Evolutionary conservation across 2,329 filamentous ascomycete species (phyloP), one percentile per base, ranked within the genome.

Genomic region (Colletotrichum brevisporum): DNA sequence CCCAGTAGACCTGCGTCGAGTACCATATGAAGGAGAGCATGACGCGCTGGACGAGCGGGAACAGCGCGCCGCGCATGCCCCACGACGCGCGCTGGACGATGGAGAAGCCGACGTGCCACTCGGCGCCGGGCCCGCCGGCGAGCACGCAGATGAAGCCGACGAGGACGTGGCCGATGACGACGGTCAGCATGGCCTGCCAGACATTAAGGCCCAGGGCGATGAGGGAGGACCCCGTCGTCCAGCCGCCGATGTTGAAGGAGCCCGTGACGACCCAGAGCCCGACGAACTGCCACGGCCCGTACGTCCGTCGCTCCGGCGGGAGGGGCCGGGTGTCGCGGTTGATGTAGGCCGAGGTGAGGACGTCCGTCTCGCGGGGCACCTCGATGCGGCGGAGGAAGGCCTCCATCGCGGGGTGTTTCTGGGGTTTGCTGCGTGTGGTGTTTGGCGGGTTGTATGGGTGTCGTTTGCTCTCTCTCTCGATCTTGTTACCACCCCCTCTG

Each of bases 181-280:
- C 74, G 21, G 74, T 72, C n/a, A 75, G 55, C 74, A 75, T 74
- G 21, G 74, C 71, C 69, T 75, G 74, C 72, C 71, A 73, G n/a
- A 76, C 75, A 45, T 76, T 76, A 15, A 76, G 72, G 5, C 75
- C 74, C 2, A 76, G 73, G 2, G 75, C 74, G 54, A 76, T 76
- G 21, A 76, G 65, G 3, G 73, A 75, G 4, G 75, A 77, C 1
- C 76, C 77, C 0, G 76, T 78, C 5, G 76, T 76, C 77, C 77
- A 78, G 21, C 77, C 77, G 36, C 77, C 77, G 4, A 78, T 75
- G 51, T 78, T 78, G 66, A 78, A 78, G 1, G 77, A 79, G 5
- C 76, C 77, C 0, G 77, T 78, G 31, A 78, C 72, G 70, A 78
- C 73, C 77, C 77, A 78, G 1, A 78, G 73, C 12, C 75, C 74